Base-by-base conservation (phyloP, 2,329 filamentous ascomycete genomes). In the Fusarium poae region DNA sequence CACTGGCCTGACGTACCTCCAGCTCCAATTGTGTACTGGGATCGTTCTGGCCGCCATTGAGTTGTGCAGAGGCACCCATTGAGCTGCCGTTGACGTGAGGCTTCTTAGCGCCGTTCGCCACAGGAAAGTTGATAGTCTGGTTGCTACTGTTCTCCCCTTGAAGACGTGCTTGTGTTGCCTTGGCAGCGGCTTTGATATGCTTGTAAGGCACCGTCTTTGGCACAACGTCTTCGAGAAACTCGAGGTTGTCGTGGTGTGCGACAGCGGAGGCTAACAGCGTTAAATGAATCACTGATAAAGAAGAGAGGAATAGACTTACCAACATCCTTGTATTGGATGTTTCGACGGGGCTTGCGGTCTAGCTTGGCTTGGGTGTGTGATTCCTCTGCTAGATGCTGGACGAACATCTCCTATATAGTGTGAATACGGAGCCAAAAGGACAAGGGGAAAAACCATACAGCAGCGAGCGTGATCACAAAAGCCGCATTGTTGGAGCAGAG, bases 291-390 rank as follows among this genome's bases (percentile, higher is more conserved):
- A 10, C 15, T n/a, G 12, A 32, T 40, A 20, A 18, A 27, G 32
- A 23, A 39, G 21, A n/a, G 23, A 12, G 16, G 15, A 16, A 11
- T 43, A 11, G 23, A 75, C 85, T 60, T 82, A 94, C 92, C 91
- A 42, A 99, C 86, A 79, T 99, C 96, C 77, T 93, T 93, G 83
- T 99, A 99, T 79, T 98, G 96, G 66, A 99, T 91, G 76, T 97
- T 97, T 64, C 94, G 89, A 58, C 96, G 87, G 8, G 95, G 95
- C 79, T 98, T 98, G 73, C 91, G 88, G 80, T 98, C 96, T 1
- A 94, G 87, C 77, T 96, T 97, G 74, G 94, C 92, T 74, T 97
- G 92, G 75, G 92, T 94, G 78, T 97, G 90, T 27, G 91, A 91
- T 78, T 97, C 92, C 67, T 91, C 87, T 21, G 94, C 90, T 27